These are phyloP conservation scores for Chlamydomonas sphaeroides DNA, from an alignment of 139 green algal genomes.

Conservation along the genomic window DNA sequence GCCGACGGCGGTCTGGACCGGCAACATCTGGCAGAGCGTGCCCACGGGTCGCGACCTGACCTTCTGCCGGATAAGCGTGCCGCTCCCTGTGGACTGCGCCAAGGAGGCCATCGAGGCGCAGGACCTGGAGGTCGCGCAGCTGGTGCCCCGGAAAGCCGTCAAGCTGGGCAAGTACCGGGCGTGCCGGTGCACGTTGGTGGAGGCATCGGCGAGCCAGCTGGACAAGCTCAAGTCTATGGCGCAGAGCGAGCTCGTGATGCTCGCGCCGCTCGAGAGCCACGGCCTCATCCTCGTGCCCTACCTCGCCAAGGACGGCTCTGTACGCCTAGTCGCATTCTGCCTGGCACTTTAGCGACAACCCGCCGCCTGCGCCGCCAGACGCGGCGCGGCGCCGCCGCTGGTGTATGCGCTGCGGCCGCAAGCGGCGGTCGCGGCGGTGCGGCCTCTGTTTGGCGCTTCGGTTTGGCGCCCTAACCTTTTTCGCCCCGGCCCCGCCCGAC, in stretches of 20 bases:
- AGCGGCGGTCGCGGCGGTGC: too few species aligned
- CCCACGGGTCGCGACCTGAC: constrained; percentile 16
- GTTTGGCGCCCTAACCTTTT: too few species aligned
- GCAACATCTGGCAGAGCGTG: constrained; percentile 8
- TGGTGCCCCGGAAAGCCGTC: constrained; percentile 12
- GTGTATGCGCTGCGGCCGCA: too few species aligned
- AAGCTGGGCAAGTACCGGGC: constrained; percentile 33
- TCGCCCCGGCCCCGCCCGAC: too few species aligned
- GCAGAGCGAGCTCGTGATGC: constrained; percentile 29
- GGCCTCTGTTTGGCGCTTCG: too few species aligned
- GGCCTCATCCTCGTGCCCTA: constrained; percentile 39
- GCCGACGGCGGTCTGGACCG: constrained; percentile 3
- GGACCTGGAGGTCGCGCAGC: constrained; percentile 16
- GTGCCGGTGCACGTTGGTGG: constrained; percentile 4
- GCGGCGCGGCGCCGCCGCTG: too few species aligned
- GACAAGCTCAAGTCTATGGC: constrained; percentile 37
- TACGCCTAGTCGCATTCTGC: constrained; percentile 27
- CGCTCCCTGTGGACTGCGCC: constrained; percentile 5
- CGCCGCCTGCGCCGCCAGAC: too few species aligned
- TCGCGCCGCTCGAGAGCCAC: constrained; percentile 24
- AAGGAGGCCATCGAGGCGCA: neutral
- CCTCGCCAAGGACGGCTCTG: constrained; percentile 13
- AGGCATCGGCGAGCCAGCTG: neutral
- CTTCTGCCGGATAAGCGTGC: constrained; percentile 22
- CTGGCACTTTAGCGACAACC: constrained; percentile 13